Base-by-base conservation (phyloP, 2,329 filamentous ascomycete species). In the Calonectria crousiana region DNA sequence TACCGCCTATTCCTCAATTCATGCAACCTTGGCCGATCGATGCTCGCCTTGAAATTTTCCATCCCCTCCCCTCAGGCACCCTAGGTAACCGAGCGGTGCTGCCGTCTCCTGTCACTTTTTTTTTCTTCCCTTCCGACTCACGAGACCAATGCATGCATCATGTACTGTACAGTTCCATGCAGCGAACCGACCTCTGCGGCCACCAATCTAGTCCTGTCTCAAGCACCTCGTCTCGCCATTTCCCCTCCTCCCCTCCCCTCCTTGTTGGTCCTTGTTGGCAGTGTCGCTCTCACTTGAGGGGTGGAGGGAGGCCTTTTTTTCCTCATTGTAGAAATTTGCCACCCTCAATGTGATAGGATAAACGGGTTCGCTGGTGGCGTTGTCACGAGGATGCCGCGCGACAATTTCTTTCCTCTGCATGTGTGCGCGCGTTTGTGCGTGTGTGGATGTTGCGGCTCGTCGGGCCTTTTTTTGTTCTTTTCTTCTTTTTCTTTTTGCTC, bases 121-220 rank as follows among this genome's bases (percentile, higher is more conserved):
- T 34, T 18, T 56, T 30, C 23, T 34, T 18, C 8, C 30, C 49
- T 56, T 23, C 56, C 56, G 34, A 23, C 56, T 62, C 56, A 62
- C 56, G 56, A 41, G 56, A 62, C 56, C 56, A 62, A 62, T 38
- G 36, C 56, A 62, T 62, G 56, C 56, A 62, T 62, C 56, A 62
- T 62, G 56, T 62, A 62, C 34, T 28, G 56, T 62, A 38, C 56
- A 62, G 56, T 62, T 62, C 56, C 56, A 41, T 62, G 56, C 56
- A 62, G 56, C 56, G 56, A 62, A 62, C 56, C 56, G 56, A 62
- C 36, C 23, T 26, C 14, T 62, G 56, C 38, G 38, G 56, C 56
- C 38, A 62, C 56, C 56, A 62, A 62, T 62, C 56, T 62, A 36
- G 56, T 41, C 34, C 36, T 62, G 56, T 41, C 56, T 41, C 56